These are phyloP conservation scores for Fraxinus sp. DNA, from an alignment of 305 asterid genomes.

Conservation along the genomic window DNA sequence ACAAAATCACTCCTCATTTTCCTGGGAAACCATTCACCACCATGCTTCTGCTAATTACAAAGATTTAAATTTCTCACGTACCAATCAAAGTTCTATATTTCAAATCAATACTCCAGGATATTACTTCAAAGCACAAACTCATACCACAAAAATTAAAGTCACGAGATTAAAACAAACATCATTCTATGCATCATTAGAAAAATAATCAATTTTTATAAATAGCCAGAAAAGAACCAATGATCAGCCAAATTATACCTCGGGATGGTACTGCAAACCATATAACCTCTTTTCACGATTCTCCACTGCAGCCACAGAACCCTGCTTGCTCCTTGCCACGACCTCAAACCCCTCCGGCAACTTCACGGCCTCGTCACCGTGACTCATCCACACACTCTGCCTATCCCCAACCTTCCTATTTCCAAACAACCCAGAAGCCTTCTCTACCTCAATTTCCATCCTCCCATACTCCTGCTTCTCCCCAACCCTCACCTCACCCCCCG, in stretches of 20 bases:
- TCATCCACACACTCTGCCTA: conserved; percentile 93
- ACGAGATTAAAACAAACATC: background rate
- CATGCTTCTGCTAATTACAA: background rate
- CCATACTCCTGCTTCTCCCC: conserved; percentile 95
- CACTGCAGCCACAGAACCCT: conserved; percentile 78
- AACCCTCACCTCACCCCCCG: conserved; percentile 74
- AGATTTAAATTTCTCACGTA: background rate
- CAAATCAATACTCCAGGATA: background rate
- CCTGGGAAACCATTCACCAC: background rate
- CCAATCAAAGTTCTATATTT: background rate
- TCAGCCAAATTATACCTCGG: conserved; percentile 54
- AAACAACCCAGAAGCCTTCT: conserved; percentile 48
- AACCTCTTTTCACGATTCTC: conserved; percentile 56
- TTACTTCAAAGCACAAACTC: background rate
- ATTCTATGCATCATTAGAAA: background rate
- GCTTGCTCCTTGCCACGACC: conserved; percentile 74
- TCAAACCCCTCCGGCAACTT: conserved; percentile 84
- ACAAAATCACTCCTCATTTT: background rate
- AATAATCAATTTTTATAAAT: background rate
- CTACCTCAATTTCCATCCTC: conserved; percentile 75
- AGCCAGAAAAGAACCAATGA: background rate
- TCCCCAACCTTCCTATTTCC: conserved; percentile 70
- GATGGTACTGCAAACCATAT: conserved; percentile 95
- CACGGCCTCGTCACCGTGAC: conserved; percentile 94
- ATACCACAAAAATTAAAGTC: background rate